Evolutionary conservation across 2,329 filamentous ascomycete genomes (phyloP), one percentile per base, ranked within the genome.

Genomic region (Apiospora saccharicola): DNA sequence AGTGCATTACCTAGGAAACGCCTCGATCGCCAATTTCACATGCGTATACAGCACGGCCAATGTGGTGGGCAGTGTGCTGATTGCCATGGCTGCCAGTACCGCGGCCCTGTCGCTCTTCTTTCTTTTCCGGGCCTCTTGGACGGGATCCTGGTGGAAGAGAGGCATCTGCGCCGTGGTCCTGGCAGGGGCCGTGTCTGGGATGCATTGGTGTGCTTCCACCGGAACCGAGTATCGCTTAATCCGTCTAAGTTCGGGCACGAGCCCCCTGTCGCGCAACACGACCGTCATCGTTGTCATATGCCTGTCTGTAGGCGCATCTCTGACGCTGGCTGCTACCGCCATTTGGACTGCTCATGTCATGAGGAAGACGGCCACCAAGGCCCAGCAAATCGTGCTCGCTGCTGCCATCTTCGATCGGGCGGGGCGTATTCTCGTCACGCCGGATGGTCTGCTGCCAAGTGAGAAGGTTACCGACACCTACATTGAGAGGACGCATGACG

Each of bases 1-100:
- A 64, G 57, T 97, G 94, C 93, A 97, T 80, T 97, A 96, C 78
- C 85, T 96, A 24, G 94, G 94, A n/a, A 95, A 97, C 79, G 89
- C 92, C 44, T 94, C 94, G 46, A 94, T 96, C 74, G 86, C 87
- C 41, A 96, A 97, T 80, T 97, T 96, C 78, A 82, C 80, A 4
- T 91, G 93, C 76, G 82, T 85, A 14, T 95, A 95, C 76, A 81
- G 83, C 4, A 78, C 83, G 19, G 83, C 82, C 30, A 90, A 90
- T 78, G 87, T 97, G 22, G 83, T 92, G 2, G 93, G 91, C 2
- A 90, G 94, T 6, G 90, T 90, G 26, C 80, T 92, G 67, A 94
- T 97, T 74, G 92, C 94, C 5, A 87, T 94, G 4, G 86, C 89
- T 12, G 92, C 93, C 8, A 95, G 92, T 74, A 90, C 90, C 19